These are phyloP conservation scores for Aspergillus persii DNA, from an alignment of 2,329 filamentous ascomycete species.

Conservation along the genomic window DNA sequence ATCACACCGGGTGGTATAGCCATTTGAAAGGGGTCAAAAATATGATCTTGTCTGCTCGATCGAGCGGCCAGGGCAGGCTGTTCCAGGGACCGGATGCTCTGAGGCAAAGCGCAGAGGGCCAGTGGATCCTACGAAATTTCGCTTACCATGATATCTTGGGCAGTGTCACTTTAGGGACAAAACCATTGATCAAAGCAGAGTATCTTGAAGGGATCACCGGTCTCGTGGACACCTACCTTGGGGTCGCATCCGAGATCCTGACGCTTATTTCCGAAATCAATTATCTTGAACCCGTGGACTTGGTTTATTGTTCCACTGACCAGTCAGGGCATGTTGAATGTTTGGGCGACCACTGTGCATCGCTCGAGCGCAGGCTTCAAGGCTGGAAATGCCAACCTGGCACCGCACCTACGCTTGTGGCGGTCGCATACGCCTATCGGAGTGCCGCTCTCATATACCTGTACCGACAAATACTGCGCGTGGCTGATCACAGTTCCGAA, in stretches of 20 bases:
- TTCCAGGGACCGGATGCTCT: neutral
- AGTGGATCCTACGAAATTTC: slow-evolving; percentile 8
- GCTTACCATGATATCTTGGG: slow-evolving; percentile 6
- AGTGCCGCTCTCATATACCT: neutral
- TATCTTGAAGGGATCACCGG: neutral
- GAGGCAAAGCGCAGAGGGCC: slow-evolving; percentile 1
- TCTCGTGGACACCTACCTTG: slow-evolving; percentile 1
- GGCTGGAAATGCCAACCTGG: neutral
- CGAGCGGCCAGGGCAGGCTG: neutral
- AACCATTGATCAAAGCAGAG: neutral
- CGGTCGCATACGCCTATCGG: neutral
- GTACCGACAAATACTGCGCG: neutral
- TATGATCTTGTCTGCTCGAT: neutral
- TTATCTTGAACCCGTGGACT: neutral
- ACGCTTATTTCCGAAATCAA: neutral
- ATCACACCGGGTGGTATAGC: neutral
- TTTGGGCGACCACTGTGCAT: neutral
- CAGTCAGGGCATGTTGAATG: neutral
- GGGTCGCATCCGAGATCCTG: neutral
- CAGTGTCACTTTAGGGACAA: neutral
- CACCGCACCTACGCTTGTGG: neutral
- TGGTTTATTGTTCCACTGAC: neutral
- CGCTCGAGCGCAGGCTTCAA: neutral
- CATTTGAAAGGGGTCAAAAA: neutral
- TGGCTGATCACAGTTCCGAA: neutral